phyloP scores from a whole-genome alignment of 805 yeast species.

The Vanderwaltozyma yarrowii region DNA sequence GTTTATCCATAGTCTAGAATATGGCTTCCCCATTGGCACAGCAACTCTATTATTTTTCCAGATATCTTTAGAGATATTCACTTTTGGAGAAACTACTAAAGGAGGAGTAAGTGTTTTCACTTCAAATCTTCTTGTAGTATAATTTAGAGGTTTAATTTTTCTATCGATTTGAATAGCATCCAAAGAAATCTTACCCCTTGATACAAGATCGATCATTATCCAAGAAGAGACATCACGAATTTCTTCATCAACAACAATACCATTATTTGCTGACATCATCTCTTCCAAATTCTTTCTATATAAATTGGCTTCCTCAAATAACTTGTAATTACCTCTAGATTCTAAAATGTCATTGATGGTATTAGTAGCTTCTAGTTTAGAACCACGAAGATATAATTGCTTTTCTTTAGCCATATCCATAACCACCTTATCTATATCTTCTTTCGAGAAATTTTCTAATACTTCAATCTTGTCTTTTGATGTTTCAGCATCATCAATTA shows the following conservation, averaged over 20 bases:
- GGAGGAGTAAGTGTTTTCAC: constrained; percentile 49
- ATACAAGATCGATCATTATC: constrained; percentile 45
- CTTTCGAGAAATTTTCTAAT: constrained; percentile 36
- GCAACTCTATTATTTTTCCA: constrained; percentile 18
- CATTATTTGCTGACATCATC: constrained; percentile 39
- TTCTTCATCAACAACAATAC: constrained; percentile 42
- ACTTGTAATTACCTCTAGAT: constrained; percentile 22
- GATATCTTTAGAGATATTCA: constrained; percentile 5
- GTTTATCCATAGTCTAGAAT: constrained; percentile 66
- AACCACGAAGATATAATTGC: constrained; percentile 42
- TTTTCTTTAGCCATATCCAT: constrained; percentile 39
- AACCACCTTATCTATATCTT: constrained; percentile 37
- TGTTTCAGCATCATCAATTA: constrained; percentile 22
- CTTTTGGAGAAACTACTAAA: constrained; percentile 42
- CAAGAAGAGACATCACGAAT: constrained; percentile 55
- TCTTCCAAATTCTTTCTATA: constrained; percentile 37
- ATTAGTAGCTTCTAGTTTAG: constrained; percentile 28
- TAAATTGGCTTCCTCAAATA: constrained; percentile 37
- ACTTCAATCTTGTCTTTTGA: constrained; percentile 23
- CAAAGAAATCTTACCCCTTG: constrained; percentile 32
- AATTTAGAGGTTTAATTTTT: constrained; percentile 43
- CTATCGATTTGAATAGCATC: constrained; percentile 48
- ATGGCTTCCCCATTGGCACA: constrained; percentile 51
- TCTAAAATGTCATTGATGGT: constrained; percentile 17
- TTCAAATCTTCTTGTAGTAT: constrained; percentile 68